Conservation (phyloP, 2,329 filamentous ascomycete genomes). For the Penicillium sp. region DNA sequence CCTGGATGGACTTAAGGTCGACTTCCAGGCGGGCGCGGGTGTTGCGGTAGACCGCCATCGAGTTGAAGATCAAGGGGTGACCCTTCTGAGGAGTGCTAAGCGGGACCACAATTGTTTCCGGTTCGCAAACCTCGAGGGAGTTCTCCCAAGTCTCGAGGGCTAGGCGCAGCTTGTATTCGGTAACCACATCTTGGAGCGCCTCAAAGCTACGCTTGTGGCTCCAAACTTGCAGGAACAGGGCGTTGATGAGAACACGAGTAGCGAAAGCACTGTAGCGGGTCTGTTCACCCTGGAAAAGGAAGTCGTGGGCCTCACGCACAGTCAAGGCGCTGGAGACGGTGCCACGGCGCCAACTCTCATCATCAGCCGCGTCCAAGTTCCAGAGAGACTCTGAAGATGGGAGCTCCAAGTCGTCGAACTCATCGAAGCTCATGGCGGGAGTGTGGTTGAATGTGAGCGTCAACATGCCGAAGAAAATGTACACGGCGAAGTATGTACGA, state of each 20-base stretch:
- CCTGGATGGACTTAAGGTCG: constrained; percentile 91
- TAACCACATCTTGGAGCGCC: constrained; percentile 92
- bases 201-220: constrained; percentile 99
- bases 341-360: constrained; percentile 79
- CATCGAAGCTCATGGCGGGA: constrained; percentile 95
- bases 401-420: constrained; percentile 89
- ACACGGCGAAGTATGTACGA: constrained; percentile 96
- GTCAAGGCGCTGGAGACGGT: constrained; percentile 71
- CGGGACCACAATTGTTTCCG: constrained; percentile 82
- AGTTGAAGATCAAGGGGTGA: constrained; percentile 95
- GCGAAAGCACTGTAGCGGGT: constrained; percentile 94
- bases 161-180: constrained; percentile 94
- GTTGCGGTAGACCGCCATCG: constrained; percentile 94
- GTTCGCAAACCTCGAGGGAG: constrained; percentile 88
- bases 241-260: constrained; percentile 97
- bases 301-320: constrained; percentile 91
- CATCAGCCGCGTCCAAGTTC: constrained; percentile 79
- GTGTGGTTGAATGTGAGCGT: constrained; percentile 98
- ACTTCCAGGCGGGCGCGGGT: constrained; percentile 89
- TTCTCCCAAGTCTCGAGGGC: constrained; percentile 99
- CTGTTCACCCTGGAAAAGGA: constrained; percentile 88
- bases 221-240: constrained; percentile 97
- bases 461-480: constrained; percentile 96
- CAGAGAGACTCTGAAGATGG: constrained; percentile 92
- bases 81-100: constrained; percentile 93